Evolutionary conservation across 2,329 filamentous ascomycete genomes (phyloP).

Genomic region (Alternaria ethzedia): DNA sequence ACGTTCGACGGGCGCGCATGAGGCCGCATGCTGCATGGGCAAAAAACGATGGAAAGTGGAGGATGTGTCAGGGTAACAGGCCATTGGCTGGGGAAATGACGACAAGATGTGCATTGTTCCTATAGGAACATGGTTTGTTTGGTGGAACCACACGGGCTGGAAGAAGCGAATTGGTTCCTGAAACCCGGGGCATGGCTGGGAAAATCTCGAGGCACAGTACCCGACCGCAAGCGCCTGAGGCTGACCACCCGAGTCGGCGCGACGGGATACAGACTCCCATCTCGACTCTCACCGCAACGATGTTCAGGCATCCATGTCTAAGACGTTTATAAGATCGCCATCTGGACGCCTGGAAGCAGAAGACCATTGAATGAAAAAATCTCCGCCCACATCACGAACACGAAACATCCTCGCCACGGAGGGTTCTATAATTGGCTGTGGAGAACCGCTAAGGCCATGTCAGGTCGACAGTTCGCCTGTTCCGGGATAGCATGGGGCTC

Average conservation of each 20-base stretch:
- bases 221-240: neutral
- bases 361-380: constrained; percentile 14
- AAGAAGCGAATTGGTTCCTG: constrained; percentile 2
- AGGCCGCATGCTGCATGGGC: neutral
- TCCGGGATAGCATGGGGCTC: constrained; percentile 7
- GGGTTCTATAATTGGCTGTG: constrained; percentile 20
- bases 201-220: neutral
- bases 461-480: neutral
- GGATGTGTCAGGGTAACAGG: neutral
- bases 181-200: constrained; percentile 4
- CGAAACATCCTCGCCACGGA: constrained; percentile 10
- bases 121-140: constrained; percentile 18
- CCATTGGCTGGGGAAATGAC: constrained; percentile 13
- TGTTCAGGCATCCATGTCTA: neutral
- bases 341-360: neutral
- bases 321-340: neutral
- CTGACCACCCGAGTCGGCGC: neutral
- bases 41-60: constrained; percentile 3
- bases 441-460: constrained; percentile 7
- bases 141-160: constrained; percentile 13
- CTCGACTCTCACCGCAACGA: neutral
- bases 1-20: neutral
- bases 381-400: constrained; percentile 6
- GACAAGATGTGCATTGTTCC: constrained; percentile 19
- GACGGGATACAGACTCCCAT: neutral